These are phyloP conservation scores for Cairneyella variabilis DNA, from an alignment of 495 filamentous ascomycete genomes.

Conservation along the genomic window DNA sequence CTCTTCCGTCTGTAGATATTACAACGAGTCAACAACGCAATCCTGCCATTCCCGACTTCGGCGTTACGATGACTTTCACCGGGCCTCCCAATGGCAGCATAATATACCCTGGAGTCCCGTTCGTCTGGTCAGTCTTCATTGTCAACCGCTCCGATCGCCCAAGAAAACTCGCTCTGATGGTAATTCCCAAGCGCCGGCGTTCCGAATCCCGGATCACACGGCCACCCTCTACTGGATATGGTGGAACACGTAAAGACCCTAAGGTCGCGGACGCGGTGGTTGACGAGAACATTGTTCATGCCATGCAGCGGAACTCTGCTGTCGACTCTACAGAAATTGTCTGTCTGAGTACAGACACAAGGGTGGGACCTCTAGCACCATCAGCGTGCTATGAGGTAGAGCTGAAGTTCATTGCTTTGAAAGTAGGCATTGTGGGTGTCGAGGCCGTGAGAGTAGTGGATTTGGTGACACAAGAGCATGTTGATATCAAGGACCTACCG, in stretches of 20 bases:
- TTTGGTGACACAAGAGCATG: conserved; percentile 72
- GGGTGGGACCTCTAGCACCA: conserved; percentile 73
- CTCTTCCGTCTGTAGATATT: conserved; percentile 49
- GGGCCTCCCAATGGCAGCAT: conserved; percentile 46
- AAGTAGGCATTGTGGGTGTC: conserved; percentile 67
- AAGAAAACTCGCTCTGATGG: conserved; percentile 77
- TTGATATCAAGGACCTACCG: conserved; percentile 78
- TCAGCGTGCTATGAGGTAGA: conserved; percentile 78
- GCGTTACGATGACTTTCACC: conserved; percentile 72
- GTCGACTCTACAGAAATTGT: conserved; percentile 73
- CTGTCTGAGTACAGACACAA: conserved; percentile 77
- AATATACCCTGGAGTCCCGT: conserved; percentile 68
- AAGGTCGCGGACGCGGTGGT: conserved; percentile 69
- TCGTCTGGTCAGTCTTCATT: conserved; percentile 84
- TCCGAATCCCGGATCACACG: conserved; percentile 58
- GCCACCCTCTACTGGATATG: conserved; percentile 42
- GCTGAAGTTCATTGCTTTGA: conserved; percentile 73
- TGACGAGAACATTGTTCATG: conserved; percentile 80
- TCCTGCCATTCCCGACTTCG: conserved; percentile 54
- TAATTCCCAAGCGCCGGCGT: conserved; percentile 71
- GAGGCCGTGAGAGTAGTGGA: conserved; percentile 84
- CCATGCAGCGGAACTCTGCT: conserved; percentile 70
- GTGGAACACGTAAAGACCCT: conserved; percentile 33
- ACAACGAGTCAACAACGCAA: conserved; percentile 43
- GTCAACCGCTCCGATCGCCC: conserved; percentile 65